phyloP scores from a whole-genome alignment of 768 basidiomycete species.

The Rhodotorula sphaerocarpa region DNA sequence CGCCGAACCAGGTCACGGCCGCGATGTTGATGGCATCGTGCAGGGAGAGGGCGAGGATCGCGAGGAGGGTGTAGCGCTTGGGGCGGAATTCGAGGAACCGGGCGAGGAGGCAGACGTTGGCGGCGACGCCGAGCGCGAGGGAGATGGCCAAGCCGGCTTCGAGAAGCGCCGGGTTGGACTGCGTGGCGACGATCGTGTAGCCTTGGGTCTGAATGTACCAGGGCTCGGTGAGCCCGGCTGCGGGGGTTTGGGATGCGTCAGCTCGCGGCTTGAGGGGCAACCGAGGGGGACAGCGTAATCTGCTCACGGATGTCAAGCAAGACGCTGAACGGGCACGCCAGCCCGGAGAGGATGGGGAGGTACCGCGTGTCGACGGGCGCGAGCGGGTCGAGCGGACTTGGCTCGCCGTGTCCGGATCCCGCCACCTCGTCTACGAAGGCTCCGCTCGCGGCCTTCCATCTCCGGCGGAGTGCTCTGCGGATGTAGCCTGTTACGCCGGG shows the following conservation, averaged over 20 bases:
- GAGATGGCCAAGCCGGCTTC: constrained; percentile 59
- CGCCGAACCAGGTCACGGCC: constrained; percentile 57
- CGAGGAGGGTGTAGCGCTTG: neutral
- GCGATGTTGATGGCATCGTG: constrained; percentile 65
- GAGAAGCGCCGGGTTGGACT: constrained; percentile 45
- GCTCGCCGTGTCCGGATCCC: neutral
- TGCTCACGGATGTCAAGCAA: constrained; percentile 6
- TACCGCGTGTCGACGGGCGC: neutral
- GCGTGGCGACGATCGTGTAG: constrained; percentile 5
- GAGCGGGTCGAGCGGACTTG: neutral
- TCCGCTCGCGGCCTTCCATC: neutral
- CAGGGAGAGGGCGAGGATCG: neutral
- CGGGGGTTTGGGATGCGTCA: constrained; percentile 9
- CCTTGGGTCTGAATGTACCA: constrained; percentile 15
- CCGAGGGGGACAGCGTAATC: too few relatives aligned
- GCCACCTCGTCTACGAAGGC: neutral
- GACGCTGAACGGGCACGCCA: constrained; percentile 5
- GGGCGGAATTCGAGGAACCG: constrained; percentile 58
- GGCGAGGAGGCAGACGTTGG: constrained; percentile 59
- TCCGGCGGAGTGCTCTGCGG: neutral
- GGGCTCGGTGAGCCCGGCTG: constrained; percentile 4
- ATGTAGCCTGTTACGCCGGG: neutral
- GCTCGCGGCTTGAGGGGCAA: too few relatives aligned
- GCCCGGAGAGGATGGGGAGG: constrained; percentile 8
- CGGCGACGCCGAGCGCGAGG: constrained; percentile 59